Evolutionary conservation across 2,329 filamentous ascomycete genomes (phyloP).

Genomic region (Chaetomiaceae sp.): DNA sequence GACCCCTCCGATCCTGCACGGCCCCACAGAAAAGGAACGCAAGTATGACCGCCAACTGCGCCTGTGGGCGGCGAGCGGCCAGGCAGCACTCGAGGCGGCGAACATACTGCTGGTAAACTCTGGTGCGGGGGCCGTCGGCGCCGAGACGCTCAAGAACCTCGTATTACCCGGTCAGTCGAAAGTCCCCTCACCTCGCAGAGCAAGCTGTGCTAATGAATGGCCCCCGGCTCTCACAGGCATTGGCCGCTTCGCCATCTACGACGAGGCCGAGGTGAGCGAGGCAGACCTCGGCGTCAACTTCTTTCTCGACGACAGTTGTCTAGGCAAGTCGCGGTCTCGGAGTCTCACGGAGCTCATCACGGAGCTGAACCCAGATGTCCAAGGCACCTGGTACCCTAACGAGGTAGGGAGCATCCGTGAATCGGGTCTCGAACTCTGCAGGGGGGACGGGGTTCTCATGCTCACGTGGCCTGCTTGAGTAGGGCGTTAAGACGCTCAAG

Average conservation of each 20-base stretch:
- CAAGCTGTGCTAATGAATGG: conserved; percentile 21
- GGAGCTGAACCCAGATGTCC: conserved; percentile 89
- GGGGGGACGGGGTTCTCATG: neutral
- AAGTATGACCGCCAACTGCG: conserved; percentile 95
- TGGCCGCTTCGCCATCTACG: conserved; percentile 85
- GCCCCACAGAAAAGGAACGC: conserved; percentile 56
- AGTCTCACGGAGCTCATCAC: conserved; percentile 69
- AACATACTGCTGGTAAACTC: conserved; percentile 89
- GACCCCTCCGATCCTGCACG: conserved; percentile 43
- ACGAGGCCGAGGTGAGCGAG: conserved; percentile 69
- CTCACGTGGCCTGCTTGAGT: conserved; percentile 13
- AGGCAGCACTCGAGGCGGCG: conserved; percentile 82
- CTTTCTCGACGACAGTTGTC: conserved; percentile 74
- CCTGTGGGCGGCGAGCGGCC: conserved; percentile 88
- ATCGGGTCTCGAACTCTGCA: neutral
- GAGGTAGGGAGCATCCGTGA: conserved; percentile 33
- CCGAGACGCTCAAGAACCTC: conserved; percentile 95
- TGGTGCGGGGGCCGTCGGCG: conserved; percentile 76
- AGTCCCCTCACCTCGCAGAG: neutral
- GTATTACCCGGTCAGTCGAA: conserved; percentile 66
- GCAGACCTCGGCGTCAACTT: conserved; percentile 93
- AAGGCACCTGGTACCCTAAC: conserved; percentile 62
- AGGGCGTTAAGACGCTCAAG: conserved; percentile 33
- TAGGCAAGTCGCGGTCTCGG: conserved; percentile 73
- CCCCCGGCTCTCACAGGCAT: conserved; percentile 56